Base-by-base conservation (phyloP, 768 basidiomycete species). In the Botryobasidium botryosum region DNA sequence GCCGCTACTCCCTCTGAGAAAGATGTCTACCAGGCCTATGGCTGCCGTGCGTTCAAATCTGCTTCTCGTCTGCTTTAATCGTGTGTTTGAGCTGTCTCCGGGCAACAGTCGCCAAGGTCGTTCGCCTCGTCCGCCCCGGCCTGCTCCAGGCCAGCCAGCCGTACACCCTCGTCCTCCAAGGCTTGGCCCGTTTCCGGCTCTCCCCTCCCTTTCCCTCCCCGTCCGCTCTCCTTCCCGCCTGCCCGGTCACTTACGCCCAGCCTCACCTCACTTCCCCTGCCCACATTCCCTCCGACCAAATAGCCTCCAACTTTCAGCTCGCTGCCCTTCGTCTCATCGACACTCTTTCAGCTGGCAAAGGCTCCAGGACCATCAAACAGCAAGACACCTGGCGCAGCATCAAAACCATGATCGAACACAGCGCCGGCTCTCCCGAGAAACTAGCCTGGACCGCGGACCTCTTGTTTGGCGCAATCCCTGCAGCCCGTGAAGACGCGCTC, bases 101-200 rank as follows among this genome's bases (percentile, higher is more conserved):
- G n/a, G n/a, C n/a, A n/a, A 20, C 46, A 48, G 74, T 78, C 7
- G 78, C 82, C 7, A 74, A 79, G 26, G 69, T 87, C 33, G 63
- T 79, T 5, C 72, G 81, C 8, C 66, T 87, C 40, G 72, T 77
- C 32, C 70, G 74, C 18, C 75, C 84, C 0, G 64, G 72, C 2
- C 55, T 66, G 8, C 67, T 74, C 40, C 68, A 71, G 40, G 62
- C 68, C 8, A 65, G 66, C 41, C 71, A 78, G 48, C 69, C 76
- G 5, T 81, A 78, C 58, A 61, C 79, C 15, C 68, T 86, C 43
- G 75, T 76, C 7, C 66, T 87, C 8, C 78, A 79, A 35, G 84
- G 84, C 35, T 62, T 83, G 37, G 67, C 75, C 4, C 71, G 84
- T 39, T 61, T 86, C 18, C 70, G 70, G 45, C 64, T 84, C 28